Evolutionary conservation across 108 stramenopile species (phyloP), one percentile per base, ranked within the genome.

Genomic region (Skeletonema marinoi): DNA sequence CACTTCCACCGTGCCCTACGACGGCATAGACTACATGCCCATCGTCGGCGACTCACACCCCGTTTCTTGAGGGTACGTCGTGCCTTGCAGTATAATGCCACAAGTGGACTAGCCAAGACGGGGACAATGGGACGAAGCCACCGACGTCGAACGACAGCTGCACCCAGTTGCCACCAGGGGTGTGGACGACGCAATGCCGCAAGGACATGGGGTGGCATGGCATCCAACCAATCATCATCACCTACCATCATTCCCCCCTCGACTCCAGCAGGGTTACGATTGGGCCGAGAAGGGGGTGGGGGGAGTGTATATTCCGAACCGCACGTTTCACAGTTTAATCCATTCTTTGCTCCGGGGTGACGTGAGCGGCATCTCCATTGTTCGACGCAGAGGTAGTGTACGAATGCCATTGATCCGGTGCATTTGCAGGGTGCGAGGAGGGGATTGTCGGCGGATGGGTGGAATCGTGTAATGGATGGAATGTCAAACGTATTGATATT

Each of bases 201-300:
- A 58, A 96, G 66, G 32, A 96, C 96, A 81, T 96, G 96, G 16
- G 93, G 91, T 12, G 96, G 96, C 96, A 96, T 96, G 16, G 91
- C 91, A 58, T 92, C 92, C 51, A 94, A 69, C 92, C 96, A 93
- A 78, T 93, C 92, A 32, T 92, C 92, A 33, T 89, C 88, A 1
- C 44, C 81, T 50, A 80, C 72, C n/a, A 76, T 39, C 35, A 73
- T 72, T 11, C 60, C 60, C 62, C 70, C 51, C 36, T 70, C 73
- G 33, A 80, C 69, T 2, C 85, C 78, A 33, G 62, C 77, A 4
- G 44, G 44, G 10, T 46, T 46, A 1, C 44, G 44, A 46, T n/a
- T 46, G 12, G 91, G 86, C 14, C 92, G 87, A n/a, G 87, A 85
- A 2, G 89, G 87, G 12, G 96, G 93, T 7, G 96, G 96, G 21